A percentile compares a stretch with the other conserved stretches of the same genome.
Evolutionary conservation across 352 stramenopile genomes (phyloP).

Genomic region (Peronospora tabacina): DNA sequence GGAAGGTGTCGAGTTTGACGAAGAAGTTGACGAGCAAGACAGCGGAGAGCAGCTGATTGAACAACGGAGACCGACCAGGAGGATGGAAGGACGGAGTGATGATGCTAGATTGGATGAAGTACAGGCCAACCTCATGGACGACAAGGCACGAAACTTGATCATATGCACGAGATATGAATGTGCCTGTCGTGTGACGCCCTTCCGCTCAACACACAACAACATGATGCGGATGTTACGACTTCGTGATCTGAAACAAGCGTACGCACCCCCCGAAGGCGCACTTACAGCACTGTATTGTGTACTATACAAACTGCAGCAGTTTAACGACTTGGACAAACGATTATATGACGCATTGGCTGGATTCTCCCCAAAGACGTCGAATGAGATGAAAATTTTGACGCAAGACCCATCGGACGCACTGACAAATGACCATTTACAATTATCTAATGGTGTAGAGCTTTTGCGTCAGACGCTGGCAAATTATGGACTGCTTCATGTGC

Average conservation of each 20-base stretch:
- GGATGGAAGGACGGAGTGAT: conserved; percentile 8
- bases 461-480: conserved; percentile 57
- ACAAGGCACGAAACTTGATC: conserved; percentile 51
- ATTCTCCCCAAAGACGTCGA: conserved; percentile 12
- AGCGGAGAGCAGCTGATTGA: conserved; percentile 10
- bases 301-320: conserved; percentile 53
- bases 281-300: conserved; percentile 59
- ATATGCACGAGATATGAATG: conserved; percentile 68
- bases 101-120: conserved; percentile 42
- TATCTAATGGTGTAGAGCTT: conserved; percentile 38
- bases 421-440: conserved; percentile 24
- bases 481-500: conserved; percentile 61
- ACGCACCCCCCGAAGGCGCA: conserved; percentile 31
- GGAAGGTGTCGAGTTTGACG: conserved; percentile 11
- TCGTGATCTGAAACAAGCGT: conserved; percentile 38
- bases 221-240: conserved; percentile 59
- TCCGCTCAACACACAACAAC: conserved; percentile 43
- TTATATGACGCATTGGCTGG: conserved; percentile 51
- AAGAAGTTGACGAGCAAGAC: conserved; percentile 11
- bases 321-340: conserved; percentile 64
- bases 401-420: conserved; percentile 15
- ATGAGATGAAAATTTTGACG: conserved; percentile 6
- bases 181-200: conserved; percentile 59
- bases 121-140: conserved; percentile 62
- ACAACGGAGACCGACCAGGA: conserved; percentile 11